Base-by-base conservation (phyloP, 805 yeast species). In the Priceomyces melissophilus region DNA sequence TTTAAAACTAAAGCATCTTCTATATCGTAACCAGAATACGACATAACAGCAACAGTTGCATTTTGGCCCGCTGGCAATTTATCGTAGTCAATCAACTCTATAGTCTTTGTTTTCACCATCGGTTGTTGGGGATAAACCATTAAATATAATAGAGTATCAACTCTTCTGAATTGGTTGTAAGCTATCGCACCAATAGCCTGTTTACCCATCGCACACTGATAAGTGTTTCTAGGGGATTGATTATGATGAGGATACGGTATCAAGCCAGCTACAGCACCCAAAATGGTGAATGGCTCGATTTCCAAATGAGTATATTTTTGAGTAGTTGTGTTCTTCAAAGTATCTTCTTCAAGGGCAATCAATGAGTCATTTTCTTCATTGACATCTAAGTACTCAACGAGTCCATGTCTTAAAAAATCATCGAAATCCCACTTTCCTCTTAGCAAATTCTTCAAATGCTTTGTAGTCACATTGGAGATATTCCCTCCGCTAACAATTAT, bases 91-190 rank as follows among this genome's bases (percentile, higher is more conserved):
- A 93, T 91, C 46, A 93, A 73, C 67, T 93, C 99, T 51, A 93
- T 93, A 0, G 99, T 93, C 61, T 89, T 87, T 3, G 98, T 89
- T 68, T 93, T 93, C 20, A 93, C 99, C 98, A 93, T 87, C 0
- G 99, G 99, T 61, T 93, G 98, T 66, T 93, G 98, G 3, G 99
- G 99, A 59, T 93, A 93, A n/a, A 89, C 96, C 96, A 93, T 87
- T 49, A 93, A 73, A 58, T 93, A 93, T 49, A 93, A 71, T 57
- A 93, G 67, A 1, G 99, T 93, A 58, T 93, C 99, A 50, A 93
- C 91, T 63, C 99, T 82, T 59, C 88, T 79, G 69, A 93, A 87
- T 67, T 93, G 99, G 63, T 93, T 93, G 62, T 93, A 93, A 9
- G 95, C 96, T 65, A 93, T 93, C 2, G 98, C 98, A 52, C 99